Conservation (phyloP, 129 eudicot genomes). For the Helichrysum umbraculigerum region DNA sequence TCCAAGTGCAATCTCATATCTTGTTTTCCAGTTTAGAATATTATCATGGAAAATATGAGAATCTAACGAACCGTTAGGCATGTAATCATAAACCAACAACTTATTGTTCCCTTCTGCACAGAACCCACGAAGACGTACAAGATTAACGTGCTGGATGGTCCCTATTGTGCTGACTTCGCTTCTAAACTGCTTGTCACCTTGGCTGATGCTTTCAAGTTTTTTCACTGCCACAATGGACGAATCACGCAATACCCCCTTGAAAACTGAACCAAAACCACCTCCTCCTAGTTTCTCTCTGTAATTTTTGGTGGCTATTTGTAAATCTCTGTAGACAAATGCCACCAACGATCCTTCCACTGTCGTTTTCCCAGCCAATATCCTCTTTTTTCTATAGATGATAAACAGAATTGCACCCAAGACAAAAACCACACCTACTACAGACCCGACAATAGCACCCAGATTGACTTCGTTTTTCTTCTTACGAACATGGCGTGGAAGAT, state of each 20-base stretch:
- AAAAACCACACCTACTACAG: slow-evolving; percentile 28
- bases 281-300: slow-evolving; percentile 57
- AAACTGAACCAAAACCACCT: slow-evolving; percentile 75
- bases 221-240: slow-evolving; percentile 65
- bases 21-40: slow-evolving; percentile 53
- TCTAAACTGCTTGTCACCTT: slow-evolving; percentile 79
- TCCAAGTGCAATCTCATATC: slow-evolving; percentile 64
- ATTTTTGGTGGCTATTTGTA: slow-evolving; percentile 48
- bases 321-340: slow-evolving; percentile 39
- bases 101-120: slow-evolving; percentile 50
- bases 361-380: slow-evolving; percentile 21
- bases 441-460: slow-evolving; percentile 42
- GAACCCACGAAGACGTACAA: slow-evolving; percentile 74
- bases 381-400: slow-evolving; percentile 29
- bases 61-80: slow-evolving; percentile 64
- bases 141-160: slow-evolving; percentile 72
- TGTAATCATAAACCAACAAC: slow-evolving; percentile 67
- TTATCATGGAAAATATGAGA: slow-evolving; percentile 46
- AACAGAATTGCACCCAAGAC: slow-evolving; percentile 33
- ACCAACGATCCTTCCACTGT: slow-evolving; percentile 57
- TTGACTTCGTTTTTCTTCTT: slow-evolving; percentile 31
- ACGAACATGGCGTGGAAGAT: slow-evolving; percentile 31
- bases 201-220: slow-evolving; percentile 56
- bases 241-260: slow-evolving; percentile 54
- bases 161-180: slow-evolving; percentile 80